A percentile compares a stretch with the other conserved stretches of the same genome.
These are phyloP conservation scores for Diaporthe longicolla DNA, from an alignment of 2,329 filamentous ascomycete genomes.

Conservation along the genomic window DNA sequence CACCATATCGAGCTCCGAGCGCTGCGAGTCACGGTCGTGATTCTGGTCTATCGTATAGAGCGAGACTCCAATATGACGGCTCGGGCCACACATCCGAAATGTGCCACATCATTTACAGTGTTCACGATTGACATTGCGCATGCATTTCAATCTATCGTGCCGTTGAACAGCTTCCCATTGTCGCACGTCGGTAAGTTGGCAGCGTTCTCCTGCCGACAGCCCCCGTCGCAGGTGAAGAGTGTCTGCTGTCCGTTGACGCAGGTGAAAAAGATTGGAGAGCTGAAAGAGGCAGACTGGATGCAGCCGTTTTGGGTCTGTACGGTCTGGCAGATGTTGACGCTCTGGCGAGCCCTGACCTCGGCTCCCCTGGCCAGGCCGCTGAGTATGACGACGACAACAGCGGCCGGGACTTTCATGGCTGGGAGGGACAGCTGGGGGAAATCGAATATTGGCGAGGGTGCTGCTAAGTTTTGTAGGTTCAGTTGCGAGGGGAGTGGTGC, in stretches of 20 bases:
- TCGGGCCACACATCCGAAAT: not conserved
- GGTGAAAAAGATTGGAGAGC: slow-evolving; percentile 34
- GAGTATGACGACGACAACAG: slow-evolving; percentile 7
- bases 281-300: slow-evolving; percentile 32
- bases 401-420: slow-evolving; percentile 1
- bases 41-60: not conserved
- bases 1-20: not conserved
- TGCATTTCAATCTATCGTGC: slow-evolving; percentile 26
- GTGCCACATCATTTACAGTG: not conserved
- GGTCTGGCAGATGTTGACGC: slow-evolving; percentile 29
- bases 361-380: slow-evolving; percentile 15
- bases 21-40: not conserved
- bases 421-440: not conserved
- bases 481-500: not conserved
- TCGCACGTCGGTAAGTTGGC: slow-evolving; percentile 35
- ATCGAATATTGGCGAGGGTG: not conserved
- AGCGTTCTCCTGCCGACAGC: slow-evolving; percentile 28
- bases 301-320: slow-evolving; percentile 32
- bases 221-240: slow-evolving; percentile 34
- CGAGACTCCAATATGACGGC: not conserved
- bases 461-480: not conserved
- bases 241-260: slow-evolving; percentile 26
- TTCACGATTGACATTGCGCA: not conserved
- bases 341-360: slow-evolving; percentile 1
- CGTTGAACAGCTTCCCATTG: slow-evolving; percentile 23